Evolutionary conservation across 345 rosid genomes (phyloP).

Genomic region (Ceriops tagal): DNA sequence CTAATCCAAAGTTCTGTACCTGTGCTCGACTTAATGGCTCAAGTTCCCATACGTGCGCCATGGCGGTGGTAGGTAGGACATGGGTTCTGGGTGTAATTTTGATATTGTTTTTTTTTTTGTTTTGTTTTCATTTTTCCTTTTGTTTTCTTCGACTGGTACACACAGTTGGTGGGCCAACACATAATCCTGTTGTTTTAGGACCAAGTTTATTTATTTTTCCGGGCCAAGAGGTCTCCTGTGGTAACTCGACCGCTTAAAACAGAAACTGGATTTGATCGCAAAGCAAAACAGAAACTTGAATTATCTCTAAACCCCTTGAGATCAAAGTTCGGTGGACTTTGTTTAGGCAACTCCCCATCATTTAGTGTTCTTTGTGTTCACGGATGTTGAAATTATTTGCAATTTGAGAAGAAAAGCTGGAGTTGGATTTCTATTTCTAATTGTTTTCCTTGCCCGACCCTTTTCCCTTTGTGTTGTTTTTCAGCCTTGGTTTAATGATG

Average conservation of each 20-base stretch:
- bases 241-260: no score
- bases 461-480: no score
- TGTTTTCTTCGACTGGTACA: neutral
- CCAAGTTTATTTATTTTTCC: neutral
- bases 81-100: neutral
- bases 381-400: no score
- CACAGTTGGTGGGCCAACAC: neutral
- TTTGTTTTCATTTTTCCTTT: neutral
- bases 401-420: no score
- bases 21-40: slow-evolving; percentile 28
- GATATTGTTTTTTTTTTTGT: neutral
- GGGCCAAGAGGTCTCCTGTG: no score
- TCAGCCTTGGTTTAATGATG: neutral
- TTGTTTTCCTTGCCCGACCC: neutral
- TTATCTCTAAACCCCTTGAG: no score
- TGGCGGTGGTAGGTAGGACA: slow-evolving; percentile 22
- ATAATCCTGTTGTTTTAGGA: neutral
- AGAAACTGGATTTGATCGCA: no score
- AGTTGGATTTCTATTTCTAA: no score
- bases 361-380: no score
- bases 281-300: no score
- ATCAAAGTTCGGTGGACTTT: no score
- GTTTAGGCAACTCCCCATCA: no score
- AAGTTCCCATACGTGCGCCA: slow-evolving; percentile 23
- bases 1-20: slow-evolving; percentile 18